Evolutionary conservation across 1,284 basidiomycete species (phyloP).

Genomic region (Singerocomus inundabilis): DNA sequence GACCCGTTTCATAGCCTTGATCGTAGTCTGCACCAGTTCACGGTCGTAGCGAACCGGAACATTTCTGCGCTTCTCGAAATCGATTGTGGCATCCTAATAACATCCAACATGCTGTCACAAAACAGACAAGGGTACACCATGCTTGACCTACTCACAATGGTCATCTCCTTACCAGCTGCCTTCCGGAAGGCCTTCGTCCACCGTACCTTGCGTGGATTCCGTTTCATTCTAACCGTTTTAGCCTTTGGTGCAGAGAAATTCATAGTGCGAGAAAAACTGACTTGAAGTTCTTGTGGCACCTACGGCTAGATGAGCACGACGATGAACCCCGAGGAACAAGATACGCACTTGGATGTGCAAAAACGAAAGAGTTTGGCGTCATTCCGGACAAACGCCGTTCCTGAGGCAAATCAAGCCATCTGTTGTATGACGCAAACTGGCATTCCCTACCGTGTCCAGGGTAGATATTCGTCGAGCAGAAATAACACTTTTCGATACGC

Average conservation of each 20-base stretch:
- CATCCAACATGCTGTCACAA: neutral
- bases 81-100: conserved; percentile 91
- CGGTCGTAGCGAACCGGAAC: conserved; percentile 98
- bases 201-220: conserved; percentile 97
- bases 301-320: conserved; percentile 31
- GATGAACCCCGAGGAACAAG: conserved; percentile 3
- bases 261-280: conserved; percentile 33
- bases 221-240: conserved; percentile 81
- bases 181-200: conserved; percentile 99
- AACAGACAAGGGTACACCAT: neutral
- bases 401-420: conserved; percentile 37
- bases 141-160: conserved; percentile 65
- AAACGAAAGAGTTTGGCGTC: conserved; percentile 97
- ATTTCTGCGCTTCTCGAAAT: conserved; percentile 99
- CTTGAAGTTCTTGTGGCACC: conserved; percentile 99
- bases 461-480: conserved; percentile 93
- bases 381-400: conserved; percentile 92
- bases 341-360: conserved; percentile 88
- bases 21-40: conserved; percentile 90
- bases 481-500: conserved; percentile 89
- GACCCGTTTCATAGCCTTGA: conserved; percentile 96
- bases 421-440: neutral
- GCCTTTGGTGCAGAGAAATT: neutral
- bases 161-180: conserved; percentile 99
- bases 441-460: conserved; percentile 78